A percentile compares a stretch with the other conserved stretches of the same genome.
phyloP scores from a whole-genome alignment of 495 filamentous ascomycete species.

The Trichoderma asperelloides region DNA sequence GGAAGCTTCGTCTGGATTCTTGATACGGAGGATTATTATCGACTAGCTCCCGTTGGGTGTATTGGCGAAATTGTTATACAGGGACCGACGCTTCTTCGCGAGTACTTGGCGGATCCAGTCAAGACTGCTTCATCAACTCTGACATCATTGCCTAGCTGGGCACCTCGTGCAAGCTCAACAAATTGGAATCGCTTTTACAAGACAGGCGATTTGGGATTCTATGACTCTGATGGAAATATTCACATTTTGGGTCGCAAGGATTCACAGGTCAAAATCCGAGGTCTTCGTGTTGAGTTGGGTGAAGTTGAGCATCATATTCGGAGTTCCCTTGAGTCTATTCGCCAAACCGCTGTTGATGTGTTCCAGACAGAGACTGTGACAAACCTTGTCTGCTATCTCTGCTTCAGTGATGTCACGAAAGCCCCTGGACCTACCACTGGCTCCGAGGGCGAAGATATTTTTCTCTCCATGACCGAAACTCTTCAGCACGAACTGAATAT shows the following conservation, averaged over 20 bases:
- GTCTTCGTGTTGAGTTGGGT: slow-evolving; percentile 35
- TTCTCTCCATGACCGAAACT: background rate
- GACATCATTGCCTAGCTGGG: slow-evolving; percentile 1
- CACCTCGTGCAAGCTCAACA: slow-evolving; percentile 16
- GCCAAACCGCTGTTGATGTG: slow-evolving; percentile 11
- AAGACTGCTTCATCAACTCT: slow-evolving; percentile 15
- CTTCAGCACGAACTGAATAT: background rate
- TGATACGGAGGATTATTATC: slow-evolving; percentile 35
- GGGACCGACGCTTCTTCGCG: slow-evolving; percentile 32
- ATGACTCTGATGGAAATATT: slow-evolving; percentile 34
- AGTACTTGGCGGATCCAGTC: slow-evolving; percentile 5
- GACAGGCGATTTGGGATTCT: slow-evolving; percentile 38
- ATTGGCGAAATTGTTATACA: slow-evolving; percentile 39
- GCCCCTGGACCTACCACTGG: background rate
- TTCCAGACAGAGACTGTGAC: slow-evolving; percentile 20
- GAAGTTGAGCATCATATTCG: slow-evolving; percentile 19
- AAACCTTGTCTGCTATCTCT: slow-evolving; percentile 31
- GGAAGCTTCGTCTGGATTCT: slow-evolving; percentile 40
- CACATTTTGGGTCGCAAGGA: slow-evolving; percentile 26
- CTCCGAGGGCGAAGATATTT: background rate
- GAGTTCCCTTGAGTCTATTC: slow-evolving; percentile 19
- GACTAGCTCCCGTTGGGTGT: slow-evolving; percentile 35
- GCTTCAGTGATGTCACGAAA: slow-evolving; percentile 9
- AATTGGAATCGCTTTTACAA: slow-evolving; percentile 23
- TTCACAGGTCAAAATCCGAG: slow-evolving; percentile 32